phyloP scores from a whole-genome alignment of 306 rosid genomes.

The Acacia melanoxylon region DNA sequence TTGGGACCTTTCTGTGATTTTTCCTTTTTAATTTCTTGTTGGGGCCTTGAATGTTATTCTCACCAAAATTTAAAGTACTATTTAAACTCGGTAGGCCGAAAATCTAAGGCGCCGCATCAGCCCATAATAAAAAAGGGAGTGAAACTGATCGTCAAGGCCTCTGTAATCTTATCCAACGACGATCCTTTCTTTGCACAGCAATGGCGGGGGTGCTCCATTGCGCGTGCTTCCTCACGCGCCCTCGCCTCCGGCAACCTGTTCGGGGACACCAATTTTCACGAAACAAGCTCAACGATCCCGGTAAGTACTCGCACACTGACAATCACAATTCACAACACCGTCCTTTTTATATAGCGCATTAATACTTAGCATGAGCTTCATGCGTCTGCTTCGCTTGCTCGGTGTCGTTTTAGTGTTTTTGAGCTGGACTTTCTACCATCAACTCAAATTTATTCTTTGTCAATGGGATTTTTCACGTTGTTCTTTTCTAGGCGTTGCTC shows the following conservation, averaged over 20 bases:
- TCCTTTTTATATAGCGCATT: neutral
- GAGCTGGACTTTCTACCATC: neutral
- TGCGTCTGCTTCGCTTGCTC: neutral
- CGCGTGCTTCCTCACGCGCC: conserved; percentile 13
- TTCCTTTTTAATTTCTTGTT: no score
- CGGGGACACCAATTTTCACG: neutral
- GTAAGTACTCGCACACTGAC: neutral
- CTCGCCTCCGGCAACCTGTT: conserved; percentile 1
- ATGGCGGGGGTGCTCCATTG: conserved; percentile 3
- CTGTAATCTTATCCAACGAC: conserved; percentile 15
- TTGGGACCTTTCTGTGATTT: no score
- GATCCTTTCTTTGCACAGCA: neutral
- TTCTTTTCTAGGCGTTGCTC: neutral
- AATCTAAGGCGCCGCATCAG: neutral
- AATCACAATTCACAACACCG: neutral
- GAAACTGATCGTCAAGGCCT: neutral
- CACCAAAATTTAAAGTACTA: no score
- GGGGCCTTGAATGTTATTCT: no score
- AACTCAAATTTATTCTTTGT: neutral
- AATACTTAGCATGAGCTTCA: neutral
- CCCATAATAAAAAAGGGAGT: neutral
- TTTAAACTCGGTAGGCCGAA: no score
- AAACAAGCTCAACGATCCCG: neutral
- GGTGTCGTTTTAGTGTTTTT: neutral
- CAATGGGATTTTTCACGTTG: neutral